These are phyloP conservation scores for Mortierella sp. DNA, from an alignment of 371 early-diverging fungal genomes.

Conservation along the genomic window DNA sequence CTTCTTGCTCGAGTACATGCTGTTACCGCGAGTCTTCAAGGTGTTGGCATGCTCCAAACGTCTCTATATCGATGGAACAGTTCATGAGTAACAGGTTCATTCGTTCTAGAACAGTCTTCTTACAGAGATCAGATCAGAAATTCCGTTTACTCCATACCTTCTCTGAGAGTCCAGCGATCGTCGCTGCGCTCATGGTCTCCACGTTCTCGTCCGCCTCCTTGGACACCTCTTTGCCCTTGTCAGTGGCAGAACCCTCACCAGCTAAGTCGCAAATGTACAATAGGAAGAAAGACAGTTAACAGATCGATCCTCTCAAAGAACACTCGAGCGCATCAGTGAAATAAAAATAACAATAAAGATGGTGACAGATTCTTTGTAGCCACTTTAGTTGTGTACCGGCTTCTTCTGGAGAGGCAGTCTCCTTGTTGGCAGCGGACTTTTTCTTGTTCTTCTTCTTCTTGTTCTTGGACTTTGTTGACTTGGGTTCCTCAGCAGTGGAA, in stretches of 20 bases:
- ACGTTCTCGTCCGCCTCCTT: conserved; percentile 54
- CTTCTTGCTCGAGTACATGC: conserved; percentile 82
- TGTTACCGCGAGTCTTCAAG: conserved; percentile 91
- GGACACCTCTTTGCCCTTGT: conserved; percentile 18
- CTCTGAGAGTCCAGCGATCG: conserved; percentile 66
- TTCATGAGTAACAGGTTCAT: background rate
- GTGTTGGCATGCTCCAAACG: conserved; percentile 73
- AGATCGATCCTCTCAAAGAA: background rate
- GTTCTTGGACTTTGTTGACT: conserved; percentile 55
- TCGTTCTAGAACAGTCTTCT: background rate
- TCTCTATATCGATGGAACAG: conserved; percentile 55
- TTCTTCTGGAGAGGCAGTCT: conserved; percentile 15
- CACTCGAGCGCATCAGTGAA: no score
- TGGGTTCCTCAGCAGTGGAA: conserved; percentile 39
- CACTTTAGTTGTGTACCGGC: conserved; percentile 22
- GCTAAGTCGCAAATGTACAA: background rate
- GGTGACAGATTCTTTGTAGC: no score
- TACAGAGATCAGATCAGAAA: background rate
- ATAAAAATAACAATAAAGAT: no score
- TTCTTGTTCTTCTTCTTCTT: conserved; percentile 62
- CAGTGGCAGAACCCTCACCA: conserved; percentile 29
- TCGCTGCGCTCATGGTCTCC: conserved; percentile 65
- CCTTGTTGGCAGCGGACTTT: conserved; percentile 40
- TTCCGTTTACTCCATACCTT: conserved; percentile 51
- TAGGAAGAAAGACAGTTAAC: background rate